A percentile compares a stretch with the other conserved stretches of the same genome.
These are phyloP conservation scores for Helicocarpus griseus DNA, from an alignment of 2,329 filamentous ascomycete genomes.

Conservation along the genomic window DNA sequence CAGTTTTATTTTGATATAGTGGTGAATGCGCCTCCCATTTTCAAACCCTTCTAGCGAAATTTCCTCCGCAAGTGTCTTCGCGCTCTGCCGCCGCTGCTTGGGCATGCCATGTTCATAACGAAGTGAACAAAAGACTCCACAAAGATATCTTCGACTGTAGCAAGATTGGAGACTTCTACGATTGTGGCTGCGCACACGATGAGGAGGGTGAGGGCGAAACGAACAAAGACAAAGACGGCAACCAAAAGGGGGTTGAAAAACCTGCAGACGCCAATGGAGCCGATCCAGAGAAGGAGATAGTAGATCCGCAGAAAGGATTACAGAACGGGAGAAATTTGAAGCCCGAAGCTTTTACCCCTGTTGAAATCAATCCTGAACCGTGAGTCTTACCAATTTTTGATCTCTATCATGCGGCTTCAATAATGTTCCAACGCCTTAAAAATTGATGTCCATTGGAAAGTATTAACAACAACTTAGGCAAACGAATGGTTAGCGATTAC, in stretches of 20 bases:
- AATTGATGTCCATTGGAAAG: too few relatives aligned
- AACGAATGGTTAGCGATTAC: not conserved
- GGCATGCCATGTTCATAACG: slow-evolving; percentile 58
- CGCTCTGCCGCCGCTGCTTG: slow-evolving; percentile 54
- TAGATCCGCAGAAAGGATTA: not conserved
- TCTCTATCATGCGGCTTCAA: too few relatives aligned
- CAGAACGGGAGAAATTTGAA: slow-evolving; percentile 6
- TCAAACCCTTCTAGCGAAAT: slow-evolving; percentile 50
- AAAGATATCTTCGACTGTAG: slow-evolving; percentile 55
- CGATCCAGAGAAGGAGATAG: not conserved
- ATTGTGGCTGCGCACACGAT: slow-evolving; percentile 55
- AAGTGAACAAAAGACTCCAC: slow-evolving; percentile 52
- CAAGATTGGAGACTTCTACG: slow-evolving; percentile 57
- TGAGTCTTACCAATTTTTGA: slow-evolving; percentile 5
- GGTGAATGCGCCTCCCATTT: slow-evolving; percentile 59
- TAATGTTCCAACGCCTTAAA: too few relatives aligned
- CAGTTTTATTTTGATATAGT: slow-evolving; percentile 22
- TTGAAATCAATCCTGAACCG: slow-evolving; percentile 14
- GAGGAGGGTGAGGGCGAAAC: slow-evolving; percentile 25
- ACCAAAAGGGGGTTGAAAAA: not conserved
- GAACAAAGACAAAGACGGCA: not conserved
- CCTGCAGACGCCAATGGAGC: not conserved
- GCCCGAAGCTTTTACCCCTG: slow-evolving; percentile 4
- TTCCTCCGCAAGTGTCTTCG: slow-evolving; percentile 54
- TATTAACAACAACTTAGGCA: not conserved